These are phyloP conservation scores for Colletotrichum ledebouriae DNA, from an alignment of 2,329 filamentous ascomycete genomes.

Conservation along the genomic window DNA sequence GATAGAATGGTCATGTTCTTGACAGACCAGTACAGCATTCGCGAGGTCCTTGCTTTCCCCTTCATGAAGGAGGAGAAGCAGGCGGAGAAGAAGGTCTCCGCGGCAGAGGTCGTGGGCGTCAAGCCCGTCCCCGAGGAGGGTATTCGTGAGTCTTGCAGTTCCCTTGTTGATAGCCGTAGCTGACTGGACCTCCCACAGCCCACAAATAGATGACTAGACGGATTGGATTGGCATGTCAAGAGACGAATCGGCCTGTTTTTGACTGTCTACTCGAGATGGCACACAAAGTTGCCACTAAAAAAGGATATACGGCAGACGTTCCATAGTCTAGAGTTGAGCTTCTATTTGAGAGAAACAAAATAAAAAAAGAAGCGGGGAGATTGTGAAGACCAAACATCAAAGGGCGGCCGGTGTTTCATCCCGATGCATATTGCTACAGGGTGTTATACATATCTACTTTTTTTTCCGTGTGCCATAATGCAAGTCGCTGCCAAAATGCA, in stretches of 20 bases:
- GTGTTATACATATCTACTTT: slow-evolving; percentile 32
- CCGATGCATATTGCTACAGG: slow-evolving; percentile 30
- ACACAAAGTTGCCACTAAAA: slow-evolving; percentile 11
- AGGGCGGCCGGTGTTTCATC: slow-evolving; percentile 10
- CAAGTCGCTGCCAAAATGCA: slow-evolving; percentile 35
- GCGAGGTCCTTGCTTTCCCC: slow-evolving; percentile 95
- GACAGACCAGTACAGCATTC: slow-evolving; percentile 91
- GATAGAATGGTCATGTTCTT: slow-evolving; percentile 96
- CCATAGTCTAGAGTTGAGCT: slow-evolving; percentile 43
- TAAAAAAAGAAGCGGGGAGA: slow-evolving; percentile 18
- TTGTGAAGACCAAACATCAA: slow-evolving; percentile 18
- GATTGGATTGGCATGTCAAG: slow-evolving; percentile 28
- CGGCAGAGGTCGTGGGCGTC: slow-evolving; percentile 74
- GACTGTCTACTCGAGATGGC: slow-evolving; percentile 26
- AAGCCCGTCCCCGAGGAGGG: slow-evolving; percentile 72
- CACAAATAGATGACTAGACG: slow-evolving; percentile 41
- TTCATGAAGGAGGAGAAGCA: slow-evolving; percentile 92
- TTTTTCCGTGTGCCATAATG: slow-evolving; percentile 31
- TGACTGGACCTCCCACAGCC: slow-evolving; percentile 28
- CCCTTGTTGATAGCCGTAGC: not conserved
- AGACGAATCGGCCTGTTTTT: slow-evolving; percentile 26
- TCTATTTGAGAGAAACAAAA: slow-evolving; percentile 12
- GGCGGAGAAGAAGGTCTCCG: slow-evolving; percentile 63
- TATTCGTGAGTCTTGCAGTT: slow-evolving; percentile 51
- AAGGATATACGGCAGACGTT: slow-evolving; percentile 40